Evolutionary conservation across 768 basidiomycete genomes (phyloP).

Genomic region (Nidularia pulvinata): DNA sequence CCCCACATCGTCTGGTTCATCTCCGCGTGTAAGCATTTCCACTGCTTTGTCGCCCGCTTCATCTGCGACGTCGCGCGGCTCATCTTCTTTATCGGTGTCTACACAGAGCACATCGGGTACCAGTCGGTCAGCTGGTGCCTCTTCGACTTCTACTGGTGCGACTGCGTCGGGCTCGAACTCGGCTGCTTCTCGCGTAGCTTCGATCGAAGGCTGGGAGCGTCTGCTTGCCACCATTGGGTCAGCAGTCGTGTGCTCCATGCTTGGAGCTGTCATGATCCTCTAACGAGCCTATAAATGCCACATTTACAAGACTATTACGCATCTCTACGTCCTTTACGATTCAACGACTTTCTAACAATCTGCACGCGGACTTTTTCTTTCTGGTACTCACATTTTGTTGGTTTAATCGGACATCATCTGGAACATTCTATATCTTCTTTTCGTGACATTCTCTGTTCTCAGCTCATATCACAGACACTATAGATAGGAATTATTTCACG

Average conservation of each 20-base stretch:
- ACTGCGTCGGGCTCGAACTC: conserved; percentile 6
- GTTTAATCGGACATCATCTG: no score
- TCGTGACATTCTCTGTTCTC: no score
- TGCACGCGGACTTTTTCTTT: no score
- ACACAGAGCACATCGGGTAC: conserved; percentile 3
- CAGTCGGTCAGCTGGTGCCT: background rate
- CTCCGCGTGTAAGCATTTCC: conserved; percentile 2
- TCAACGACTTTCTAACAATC: no score
- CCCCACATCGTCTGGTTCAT: conserved; percentile 9
- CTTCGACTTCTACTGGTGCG: conserved; percentile 4
- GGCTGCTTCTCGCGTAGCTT: conserved; percentile 2
- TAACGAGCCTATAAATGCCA: conserved; percentile 5
- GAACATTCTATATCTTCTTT: no score
- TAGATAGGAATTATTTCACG: no score
- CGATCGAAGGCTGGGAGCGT: conserved; percentile 18
- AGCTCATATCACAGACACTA: no score
- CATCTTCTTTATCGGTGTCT: conserved; percentile 5
- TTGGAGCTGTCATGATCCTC: conserved; percentile 19
- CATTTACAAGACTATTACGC: no score
- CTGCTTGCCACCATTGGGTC: conserved; percentile 18
- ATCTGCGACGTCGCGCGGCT: conserved; percentile 1
- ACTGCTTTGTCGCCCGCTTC: conserved; percentile 1
- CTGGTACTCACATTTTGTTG: no score
- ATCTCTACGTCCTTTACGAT: no score
- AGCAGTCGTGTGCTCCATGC: conserved; percentile 15